Percentiles rank a stretch among this genome's conserved stretches.
phyloP scores from a whole-genome alignment of 208 protist species.

The Blastocrithidia nonstop region DNA sequence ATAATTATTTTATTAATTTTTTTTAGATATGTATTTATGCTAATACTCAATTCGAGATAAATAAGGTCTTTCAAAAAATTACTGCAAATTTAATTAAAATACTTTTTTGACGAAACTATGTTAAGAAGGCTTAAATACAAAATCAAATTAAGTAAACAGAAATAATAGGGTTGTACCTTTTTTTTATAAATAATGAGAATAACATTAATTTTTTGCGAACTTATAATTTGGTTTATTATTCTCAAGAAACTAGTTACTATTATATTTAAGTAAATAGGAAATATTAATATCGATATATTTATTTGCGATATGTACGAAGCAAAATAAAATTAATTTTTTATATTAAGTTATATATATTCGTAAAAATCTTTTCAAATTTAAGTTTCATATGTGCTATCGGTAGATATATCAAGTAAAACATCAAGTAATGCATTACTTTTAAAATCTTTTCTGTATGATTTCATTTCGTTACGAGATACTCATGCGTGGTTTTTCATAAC shows the following conservation, averaged over 20 bases:
- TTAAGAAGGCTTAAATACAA: neutral
- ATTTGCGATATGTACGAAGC: no score
- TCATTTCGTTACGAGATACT: constrained; percentile 53
- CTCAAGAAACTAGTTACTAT: neutral
- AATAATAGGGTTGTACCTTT: neutral
- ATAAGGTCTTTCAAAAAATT: neutral
- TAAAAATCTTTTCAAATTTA: neutral
- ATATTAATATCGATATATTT: constrained; percentile 1
- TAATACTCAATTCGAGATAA: no score
- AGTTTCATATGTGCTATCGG: constrained; percentile 50
- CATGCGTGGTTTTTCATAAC: constrained; percentile 52
- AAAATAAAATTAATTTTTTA: neutral
- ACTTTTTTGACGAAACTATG: neutral
- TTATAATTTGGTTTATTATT: neutral
- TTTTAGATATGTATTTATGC: neutral
- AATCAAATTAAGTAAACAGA: neutral
- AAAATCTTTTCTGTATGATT: constrained; percentile 50
- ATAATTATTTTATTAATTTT: constrained; percentile 1
- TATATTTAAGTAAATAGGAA: neutral
- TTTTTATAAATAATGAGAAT: neutral
- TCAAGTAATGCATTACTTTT: constrained; percentile 28
- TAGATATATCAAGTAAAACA: constrained; percentile 48
- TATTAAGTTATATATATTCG: neutral
- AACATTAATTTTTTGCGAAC: neutral
- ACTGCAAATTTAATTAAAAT: neutral